These are phyloP conservation scores for Didymellaceae sp. DNA, from an alignment of 2,329 filamentous ascomycete genomes.

Conservation along the genomic window DNA sequence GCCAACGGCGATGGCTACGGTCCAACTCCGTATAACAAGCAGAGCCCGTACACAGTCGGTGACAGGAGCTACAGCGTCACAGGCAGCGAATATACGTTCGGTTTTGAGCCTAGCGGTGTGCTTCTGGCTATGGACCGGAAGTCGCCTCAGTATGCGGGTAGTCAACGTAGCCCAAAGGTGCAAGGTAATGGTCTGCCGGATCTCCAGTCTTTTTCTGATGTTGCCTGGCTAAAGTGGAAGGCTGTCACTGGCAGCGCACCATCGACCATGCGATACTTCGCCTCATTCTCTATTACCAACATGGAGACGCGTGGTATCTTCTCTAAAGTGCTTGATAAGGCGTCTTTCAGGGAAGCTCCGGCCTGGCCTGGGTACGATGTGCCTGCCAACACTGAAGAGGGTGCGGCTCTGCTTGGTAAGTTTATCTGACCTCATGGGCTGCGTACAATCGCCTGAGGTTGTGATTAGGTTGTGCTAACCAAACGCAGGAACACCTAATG, in stretches of 20 bases:
- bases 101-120: constrained; percentile 9
- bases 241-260: not conserved
- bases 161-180: constrained; percentile 8
- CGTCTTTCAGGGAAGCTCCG: not conserved
- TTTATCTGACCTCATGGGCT: no score
- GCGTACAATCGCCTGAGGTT: no score
- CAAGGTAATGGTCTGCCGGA: constrained; percentile 7
- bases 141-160: constrained; percentile 11
- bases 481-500: constrained; percentile 11
- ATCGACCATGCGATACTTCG: constrained; percentile 9
- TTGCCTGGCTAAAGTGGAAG: constrained; percentile 15
- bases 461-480: no score
- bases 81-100: constrained; percentile 13
- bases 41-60: not conserved
- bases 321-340: not conserved
- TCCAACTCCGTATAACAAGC: constrained; percentile 1
- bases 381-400: not conserved
- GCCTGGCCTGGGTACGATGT: constrained; percentile 9
- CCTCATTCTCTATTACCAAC: constrained; percentile 7
- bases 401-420: constrained; percentile 11
- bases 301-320: constrained; percentile 4
- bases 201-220: constrained; percentile 9
- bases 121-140: constrained; percentile 13
- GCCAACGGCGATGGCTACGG: constrained; percentile 4
- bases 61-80: constrained; percentile 5